Evolutionary conservation across 495 filamentous ascomycete genomes (phyloP).

Genomic region (Pyrenula massariospora): DNA sequence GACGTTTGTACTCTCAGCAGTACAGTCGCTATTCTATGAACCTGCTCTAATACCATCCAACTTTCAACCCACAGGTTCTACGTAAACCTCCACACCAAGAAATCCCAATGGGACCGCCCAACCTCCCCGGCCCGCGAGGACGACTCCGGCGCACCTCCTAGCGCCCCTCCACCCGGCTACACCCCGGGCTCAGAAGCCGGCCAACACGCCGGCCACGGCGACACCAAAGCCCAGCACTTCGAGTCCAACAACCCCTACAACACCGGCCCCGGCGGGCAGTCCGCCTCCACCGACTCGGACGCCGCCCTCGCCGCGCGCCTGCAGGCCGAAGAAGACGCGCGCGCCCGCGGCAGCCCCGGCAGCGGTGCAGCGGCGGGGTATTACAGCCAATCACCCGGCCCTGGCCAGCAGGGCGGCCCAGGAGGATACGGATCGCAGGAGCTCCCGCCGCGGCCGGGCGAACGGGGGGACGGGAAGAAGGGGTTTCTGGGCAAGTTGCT

Average conservation of each 20-base stretch:
- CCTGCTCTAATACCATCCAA: not conserved
- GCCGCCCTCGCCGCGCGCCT: conserved; percentile 62
- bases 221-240: conserved; percentile 32
- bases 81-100: conserved; percentile 73
- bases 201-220: conserved; percentile 1
- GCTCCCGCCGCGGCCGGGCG: conserved; percentile 17
- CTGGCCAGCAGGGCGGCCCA: conserved; percentile 2
- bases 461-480: conserved; percentile 21
- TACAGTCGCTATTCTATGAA: too few species aligned
- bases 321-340: conserved; percentile 72
- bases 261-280: conserved; percentile 16
- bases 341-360: conserved; percentile 17
- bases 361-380: conserved; percentile 30
- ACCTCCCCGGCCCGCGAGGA: conserved; percentile 45
- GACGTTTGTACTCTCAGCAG: too few species aligned
- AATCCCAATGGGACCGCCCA: conserved; percentile 79
- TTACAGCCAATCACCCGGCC: conserved; percentile 20
- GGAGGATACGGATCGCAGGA: not conserved
- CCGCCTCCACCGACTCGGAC: conserved; percentile 49
- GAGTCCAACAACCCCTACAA: conserved; percentile 51
- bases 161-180: conserved; percentile 57
- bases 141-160: conserved; percentile 23
- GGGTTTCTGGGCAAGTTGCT: conserved; percentile 40
- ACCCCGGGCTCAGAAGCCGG: conserved; percentile 4
- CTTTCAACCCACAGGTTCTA: conserved; percentile 54